A percentile compares a stretch with the other conserved stretches of the same genome.
Evolutionary conservation across 345 rosid genomes (phyloP).

Genomic region (Boechera divaricarpa): DNA sequence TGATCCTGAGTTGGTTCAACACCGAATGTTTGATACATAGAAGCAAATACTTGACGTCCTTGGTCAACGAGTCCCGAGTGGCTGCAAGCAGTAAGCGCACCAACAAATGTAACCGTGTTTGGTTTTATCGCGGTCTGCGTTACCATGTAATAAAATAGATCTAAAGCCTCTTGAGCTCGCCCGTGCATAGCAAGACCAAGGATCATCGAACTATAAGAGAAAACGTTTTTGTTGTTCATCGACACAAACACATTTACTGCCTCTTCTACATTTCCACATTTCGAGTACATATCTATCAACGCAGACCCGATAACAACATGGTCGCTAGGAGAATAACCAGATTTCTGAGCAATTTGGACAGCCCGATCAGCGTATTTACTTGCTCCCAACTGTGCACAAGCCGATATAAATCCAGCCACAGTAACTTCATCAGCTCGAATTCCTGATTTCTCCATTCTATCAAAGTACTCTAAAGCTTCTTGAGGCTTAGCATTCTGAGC

Average conservation of each 20-base stretch:
- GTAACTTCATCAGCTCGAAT: slow-evolving; percentile 60
- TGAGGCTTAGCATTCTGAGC: slow-evolving; percentile 77
- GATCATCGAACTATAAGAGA: slow-evolving; percentile 85
- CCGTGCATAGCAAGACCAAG: slow-evolving; percentile 84
- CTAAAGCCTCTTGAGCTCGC: slow-evolving; percentile 60
- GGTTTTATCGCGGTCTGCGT: slow-evolving; percentile 57
- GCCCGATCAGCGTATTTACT: slow-evolving; percentile 61
- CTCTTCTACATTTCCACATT: slow-evolving; percentile 72
- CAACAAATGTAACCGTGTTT: slow-evolving; percentile 75
- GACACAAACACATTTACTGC: slow-evolving; percentile 63
- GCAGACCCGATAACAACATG: slow-evolving; percentile 75
- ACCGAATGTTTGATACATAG: slow-evolving; percentile 61
- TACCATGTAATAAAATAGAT: slow-evolving; percentile 69
- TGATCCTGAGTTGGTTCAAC: slow-evolving; percentile 67
- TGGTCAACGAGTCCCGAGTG: slow-evolving; percentile 68
- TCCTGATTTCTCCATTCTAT: slow-evolving; percentile 65
- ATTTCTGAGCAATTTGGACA: slow-evolving; percentile 48
- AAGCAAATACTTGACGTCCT: slow-evolving; percentile 60
- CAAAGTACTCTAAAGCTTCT: slow-evolving; percentile 64
- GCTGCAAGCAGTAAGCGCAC: slow-evolving; percentile 78
- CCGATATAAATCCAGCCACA: slow-evolving; percentile 68
- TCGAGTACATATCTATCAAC: slow-evolving; percentile 81
- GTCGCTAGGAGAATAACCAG: slow-evolving; percentile 45
- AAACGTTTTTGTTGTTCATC: slow-evolving; percentile 67
- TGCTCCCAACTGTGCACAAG: slow-evolving; percentile 80